Base-by-base conservation (phyloP, 208 protist species). In the Crithidia thermophila region DNA sequence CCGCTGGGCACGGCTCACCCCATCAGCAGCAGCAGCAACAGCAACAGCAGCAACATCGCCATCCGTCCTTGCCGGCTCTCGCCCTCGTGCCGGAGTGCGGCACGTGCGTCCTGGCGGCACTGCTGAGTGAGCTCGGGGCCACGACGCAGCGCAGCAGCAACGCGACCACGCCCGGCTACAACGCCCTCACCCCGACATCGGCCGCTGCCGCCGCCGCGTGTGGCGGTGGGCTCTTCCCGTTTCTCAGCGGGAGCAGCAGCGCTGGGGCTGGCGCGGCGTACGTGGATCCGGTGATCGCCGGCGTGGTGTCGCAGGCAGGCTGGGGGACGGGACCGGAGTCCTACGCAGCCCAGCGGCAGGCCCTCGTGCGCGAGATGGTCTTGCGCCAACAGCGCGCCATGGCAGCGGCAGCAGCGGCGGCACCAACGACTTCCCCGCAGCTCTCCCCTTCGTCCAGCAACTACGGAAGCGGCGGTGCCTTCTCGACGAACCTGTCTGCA, bases 261-360 rank as follows among this genome's bases (percentile, higher is more conserved):
- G 23, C 4, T 11, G n/a, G n/a, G n/a, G 4, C 57, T n/a, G 30
- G 11, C 18, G 16, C 40, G 28, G 28, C 40, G 10, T 62, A 51
- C 2, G 39, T 62, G 42, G 40, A 62, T 14, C 42, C 57, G 47
- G 8, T 37, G 39, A 9, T 34, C 30, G 4, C 34, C 0, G 28
- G 46, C 9, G 45, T 14, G 6, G 16, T 36, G 13, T 18, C 47
- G 42, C n/a, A 21, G 23, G n/a, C 45, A 13, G 57, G 59, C 13
- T 65, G 57, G 58, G 58, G 67, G 21, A 66, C 58, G 8, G 67
- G 58, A 1, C 67, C 47, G 21, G 40, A 59, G 20, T 65, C 50
- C 4, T 73, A 66, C 50, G 46, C 49, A 23, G 56, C 58, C 4
- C 67, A 73, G 28, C 67, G 67, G 16, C 67, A 73, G 36, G 50